phyloP scores from a whole-genome alignment of 1,139 yeast genomes.

The Scheffersomyces titani region DNA sequence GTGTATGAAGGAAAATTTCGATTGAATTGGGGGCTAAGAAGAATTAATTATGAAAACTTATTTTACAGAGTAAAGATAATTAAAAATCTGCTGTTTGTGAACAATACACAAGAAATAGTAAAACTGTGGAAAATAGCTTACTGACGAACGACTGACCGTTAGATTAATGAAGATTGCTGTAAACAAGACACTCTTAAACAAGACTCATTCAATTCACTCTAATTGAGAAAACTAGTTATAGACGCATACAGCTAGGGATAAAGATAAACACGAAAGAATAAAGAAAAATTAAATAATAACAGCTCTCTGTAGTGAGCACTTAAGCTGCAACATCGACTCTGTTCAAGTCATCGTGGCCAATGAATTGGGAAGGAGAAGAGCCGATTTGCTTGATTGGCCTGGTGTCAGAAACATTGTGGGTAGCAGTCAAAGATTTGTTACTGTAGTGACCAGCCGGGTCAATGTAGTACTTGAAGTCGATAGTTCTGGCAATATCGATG shows the following conservation, averaged over 20 bases:
- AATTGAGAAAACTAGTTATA: too few species aligned
- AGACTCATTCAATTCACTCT: background rate
- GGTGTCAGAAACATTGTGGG: background rate
- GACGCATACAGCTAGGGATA: background rate
- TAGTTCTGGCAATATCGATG: constrained; percentile 3
- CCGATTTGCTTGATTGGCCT: background rate
- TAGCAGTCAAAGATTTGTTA: background rate
- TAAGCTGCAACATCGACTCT: background rate
- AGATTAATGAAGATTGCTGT: background rate
- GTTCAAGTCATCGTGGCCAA: constrained; percentile 1
- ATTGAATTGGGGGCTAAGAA: background rate
- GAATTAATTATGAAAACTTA: too few species aligned
- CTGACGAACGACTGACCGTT: background rate
- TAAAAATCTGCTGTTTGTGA: too few species aligned
- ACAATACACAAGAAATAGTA: too few species aligned
- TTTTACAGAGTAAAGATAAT: too few species aligned
- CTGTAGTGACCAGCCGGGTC: constrained; percentile 10
- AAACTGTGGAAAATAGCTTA: too few species aligned
- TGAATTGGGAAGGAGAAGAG: background rate
- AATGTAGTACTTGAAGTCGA: constrained; percentile 2
- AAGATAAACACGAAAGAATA: background rate
- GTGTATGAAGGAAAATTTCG: background rate
- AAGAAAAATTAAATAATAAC: background rate
- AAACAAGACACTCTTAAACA: background rate
- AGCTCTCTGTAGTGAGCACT: background rate